Evolutionary conservation across 2,329 filamentous ascomycete genomes (phyloP).

Genomic region (Grosmannia clavigera): DNA sequence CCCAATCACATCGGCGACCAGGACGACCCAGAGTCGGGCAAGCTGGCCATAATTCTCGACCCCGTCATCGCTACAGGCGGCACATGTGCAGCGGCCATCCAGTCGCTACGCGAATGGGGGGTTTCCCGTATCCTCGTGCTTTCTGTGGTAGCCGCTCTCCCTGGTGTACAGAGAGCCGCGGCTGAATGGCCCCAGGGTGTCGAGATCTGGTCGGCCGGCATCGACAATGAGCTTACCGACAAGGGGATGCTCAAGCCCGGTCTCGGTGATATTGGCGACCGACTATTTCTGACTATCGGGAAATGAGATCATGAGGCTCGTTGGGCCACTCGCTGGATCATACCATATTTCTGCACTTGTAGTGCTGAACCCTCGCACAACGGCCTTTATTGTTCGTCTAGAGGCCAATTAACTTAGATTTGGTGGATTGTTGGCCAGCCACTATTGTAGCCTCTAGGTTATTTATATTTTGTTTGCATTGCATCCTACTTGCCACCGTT

Average conservation of each 20-base stretch:
- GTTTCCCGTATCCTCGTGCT: conserved; percentile 70
- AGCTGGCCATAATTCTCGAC: conserved; percentile 73
- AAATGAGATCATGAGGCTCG: conserved; percentile 39
- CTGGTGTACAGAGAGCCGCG: conserved; percentile 61
- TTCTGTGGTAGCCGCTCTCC: conserved; percentile 58
- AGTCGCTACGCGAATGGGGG: conserved; percentile 83
- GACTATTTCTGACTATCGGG: conserved; percentile 78
- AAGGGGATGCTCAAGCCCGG: conserved; percentile 85
- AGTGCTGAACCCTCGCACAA: too few relatives aligned
- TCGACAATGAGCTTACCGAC: conserved; percentile 63
- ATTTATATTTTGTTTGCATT: neutral
- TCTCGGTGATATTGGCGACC: conserved; percentile 79
- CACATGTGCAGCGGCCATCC: conserved; percentile 79
- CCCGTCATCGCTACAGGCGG: conserved; percentile 90
- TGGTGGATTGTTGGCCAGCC: neutral
- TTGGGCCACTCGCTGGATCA: too few relatives aligned
- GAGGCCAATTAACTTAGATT: too few relatives aligned
- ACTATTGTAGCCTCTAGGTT: neutral
- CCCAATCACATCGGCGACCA: conserved; percentile 51
- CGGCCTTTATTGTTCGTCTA: too few relatives aligned
- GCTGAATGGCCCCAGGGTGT: conserved; percentile 65
- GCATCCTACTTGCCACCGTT: neutral
- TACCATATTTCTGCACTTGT: too few relatives aligned
- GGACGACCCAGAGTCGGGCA: conserved; percentile 25
- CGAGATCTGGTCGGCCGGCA: conserved; percentile 69